Conservation (phyloP, 108 stramenopile species). For the Aurantiochytrium sp. region DNA sequence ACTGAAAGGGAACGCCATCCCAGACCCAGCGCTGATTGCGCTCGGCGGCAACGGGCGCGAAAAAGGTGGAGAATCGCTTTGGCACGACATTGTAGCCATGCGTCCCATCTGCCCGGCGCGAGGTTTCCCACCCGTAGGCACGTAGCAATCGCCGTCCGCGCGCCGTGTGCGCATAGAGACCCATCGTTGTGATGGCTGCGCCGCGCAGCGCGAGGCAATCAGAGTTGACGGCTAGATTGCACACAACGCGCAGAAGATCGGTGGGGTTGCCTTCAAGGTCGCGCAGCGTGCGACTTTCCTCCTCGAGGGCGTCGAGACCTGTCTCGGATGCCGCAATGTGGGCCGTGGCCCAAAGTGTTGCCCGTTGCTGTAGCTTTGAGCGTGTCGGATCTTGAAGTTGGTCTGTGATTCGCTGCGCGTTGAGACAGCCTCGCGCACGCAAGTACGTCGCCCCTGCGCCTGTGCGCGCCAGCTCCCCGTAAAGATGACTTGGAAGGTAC, state of each 20-base stretch:
- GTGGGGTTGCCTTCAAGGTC: not conserved
- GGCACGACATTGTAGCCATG: not conserved
- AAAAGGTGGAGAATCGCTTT: not conserved
- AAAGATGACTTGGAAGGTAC: not conserved
- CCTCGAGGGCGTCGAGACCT: not conserved
- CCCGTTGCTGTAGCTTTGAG: not conserved
- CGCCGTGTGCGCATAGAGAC: not conserved
- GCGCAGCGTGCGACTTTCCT: not conserved
- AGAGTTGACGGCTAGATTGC: not conserved
- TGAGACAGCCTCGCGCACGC: not conserved
- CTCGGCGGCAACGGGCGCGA: not conserved
- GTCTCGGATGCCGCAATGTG: not conserved
- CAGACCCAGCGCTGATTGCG: not conserved
- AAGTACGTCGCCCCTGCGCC: not conserved
- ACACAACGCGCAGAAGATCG: not conserved
- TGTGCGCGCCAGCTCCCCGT: not conserved
- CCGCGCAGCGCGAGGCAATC: not conserved
- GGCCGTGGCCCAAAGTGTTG: not conserved
- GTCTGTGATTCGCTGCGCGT: not conserved
- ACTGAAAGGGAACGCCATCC: not conserved
- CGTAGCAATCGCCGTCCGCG: not conserved
- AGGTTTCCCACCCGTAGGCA: not conserved
- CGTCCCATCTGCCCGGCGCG: not conserved
- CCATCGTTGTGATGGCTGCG: not conserved
- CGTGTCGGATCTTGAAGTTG: not conserved